phyloP scores from a whole-genome alignment of 352 stramenopile genomes.

The Globisporangium iwayamae region DNA sequence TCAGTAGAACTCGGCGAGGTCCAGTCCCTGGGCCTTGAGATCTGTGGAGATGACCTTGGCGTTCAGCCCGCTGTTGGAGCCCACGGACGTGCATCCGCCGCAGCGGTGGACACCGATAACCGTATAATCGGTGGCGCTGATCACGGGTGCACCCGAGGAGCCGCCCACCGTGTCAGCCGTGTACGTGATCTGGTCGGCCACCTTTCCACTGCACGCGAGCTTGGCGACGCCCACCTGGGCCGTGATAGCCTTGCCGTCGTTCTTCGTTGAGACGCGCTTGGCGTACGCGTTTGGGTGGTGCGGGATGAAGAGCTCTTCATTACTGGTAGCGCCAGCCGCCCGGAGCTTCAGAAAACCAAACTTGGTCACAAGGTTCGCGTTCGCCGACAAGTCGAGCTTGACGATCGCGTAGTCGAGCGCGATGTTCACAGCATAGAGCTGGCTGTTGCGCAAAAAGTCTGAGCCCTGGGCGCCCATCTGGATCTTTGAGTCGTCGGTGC shows the following conservation, averaged over 20 bases:
- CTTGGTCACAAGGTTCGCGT: slow-evolving; percentile 13
- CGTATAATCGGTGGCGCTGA: slow-evolving; percentile 13
- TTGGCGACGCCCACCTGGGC: slow-evolving; percentile 5
- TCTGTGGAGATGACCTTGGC: slow-evolving; percentile 14
- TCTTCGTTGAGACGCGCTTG: slow-evolving; percentile 17
- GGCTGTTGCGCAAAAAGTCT: slow-evolving; percentile 19
- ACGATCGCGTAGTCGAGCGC: slow-evolving; percentile 28
- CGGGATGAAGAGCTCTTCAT: slow-evolving; percentile 25
- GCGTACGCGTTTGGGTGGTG: slow-evolving; percentile 23
- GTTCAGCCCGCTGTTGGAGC: slow-evolving; percentile 19
- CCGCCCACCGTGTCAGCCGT: slow-evolving; percentile 19
- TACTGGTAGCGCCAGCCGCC: not conserved
- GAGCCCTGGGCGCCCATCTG: slow-evolving; percentile 19
- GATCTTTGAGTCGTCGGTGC: slow-evolving; percentile 19
- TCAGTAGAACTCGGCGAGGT: slow-evolving; percentile 18
- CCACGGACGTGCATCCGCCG: slow-evolving; percentile 12
- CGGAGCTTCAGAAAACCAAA: slow-evolving; percentile 24
- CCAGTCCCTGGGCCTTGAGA: slow-evolving; percentile 14
- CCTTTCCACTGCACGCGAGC: slow-evolving; percentile 14
- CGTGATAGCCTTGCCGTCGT: slow-evolving; percentile 13
- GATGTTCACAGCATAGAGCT: slow-evolving; percentile 22
- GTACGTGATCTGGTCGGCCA: slow-evolving; percentile 23
- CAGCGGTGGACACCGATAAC: slow-evolving; percentile 15
- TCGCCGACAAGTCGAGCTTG: slow-evolving; percentile 16
- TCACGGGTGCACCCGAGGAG: slow-evolving; percentile 23